Evolutionary conservation across 78 protist species (phyloP).

Genomic region (slime mould (Dictyostelium discoideum)): DNA sequence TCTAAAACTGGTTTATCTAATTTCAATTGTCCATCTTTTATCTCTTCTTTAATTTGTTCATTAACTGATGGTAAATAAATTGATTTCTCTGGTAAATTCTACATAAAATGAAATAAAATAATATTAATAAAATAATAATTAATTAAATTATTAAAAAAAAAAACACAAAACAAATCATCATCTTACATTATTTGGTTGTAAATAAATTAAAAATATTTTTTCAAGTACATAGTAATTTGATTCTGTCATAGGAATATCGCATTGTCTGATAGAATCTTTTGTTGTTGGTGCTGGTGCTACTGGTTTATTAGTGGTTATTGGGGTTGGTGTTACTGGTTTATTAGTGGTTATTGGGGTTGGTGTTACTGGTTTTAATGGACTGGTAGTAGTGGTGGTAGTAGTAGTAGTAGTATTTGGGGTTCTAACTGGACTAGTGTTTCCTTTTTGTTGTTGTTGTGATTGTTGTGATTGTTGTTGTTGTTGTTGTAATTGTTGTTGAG

Average conservation of each 20-base stretch:
- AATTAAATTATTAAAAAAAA: not conserved
- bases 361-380: not conserved
- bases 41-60: constrained; percentile 16
- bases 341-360: not conserved
- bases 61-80: constrained; percentile 28
- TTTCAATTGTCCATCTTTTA: not conserved
- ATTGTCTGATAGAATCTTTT: constrained; percentile 26
- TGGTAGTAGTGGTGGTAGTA: not conserved
- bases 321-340: not conserved
- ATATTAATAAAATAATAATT: not conserved
- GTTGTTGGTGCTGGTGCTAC: not conserved
- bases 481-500: not conserved
- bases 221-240: constrained; percentile 48
- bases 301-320: not conserved
- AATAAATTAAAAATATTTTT: constrained; percentile 39
- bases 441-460: not conserved
- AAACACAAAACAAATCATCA: not conserved
- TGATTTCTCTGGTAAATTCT: constrained; percentile 2
- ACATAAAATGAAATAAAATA: not conserved
- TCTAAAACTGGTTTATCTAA: constrained; percentile 20
- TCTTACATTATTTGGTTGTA: constrained; percentile 36
- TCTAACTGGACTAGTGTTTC: not conserved
- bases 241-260: constrained; percentile 68
- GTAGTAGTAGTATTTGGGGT: not conserved
- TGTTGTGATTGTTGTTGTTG: constrained; percentile 30